Percentiles rank a stretch among this genome's conserved stretches.
Conservation (phyloP, 805 yeast genomes). For the Saccharomycopsis oosterbeekiorum region DNA sequence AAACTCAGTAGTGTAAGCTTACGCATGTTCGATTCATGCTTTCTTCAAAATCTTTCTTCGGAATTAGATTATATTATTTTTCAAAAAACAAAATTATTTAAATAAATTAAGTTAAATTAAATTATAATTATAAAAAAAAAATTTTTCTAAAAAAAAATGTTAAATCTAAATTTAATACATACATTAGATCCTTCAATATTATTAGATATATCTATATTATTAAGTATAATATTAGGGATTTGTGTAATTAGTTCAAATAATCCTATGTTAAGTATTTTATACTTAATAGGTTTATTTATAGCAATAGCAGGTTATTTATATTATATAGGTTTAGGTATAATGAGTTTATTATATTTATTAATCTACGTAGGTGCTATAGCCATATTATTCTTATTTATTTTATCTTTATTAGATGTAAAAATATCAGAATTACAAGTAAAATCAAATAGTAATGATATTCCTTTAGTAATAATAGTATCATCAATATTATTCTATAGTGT, state of each 20-base stretch:
- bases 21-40: constrained; percentile 13
- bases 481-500: constrained; percentile 4
- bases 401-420: constrained; percentile 18
- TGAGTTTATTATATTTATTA: constrained; percentile 18
- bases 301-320: constrained; percentile 14
- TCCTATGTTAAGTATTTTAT: constrained; percentile 15
- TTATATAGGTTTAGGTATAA: constrained; percentile 10
- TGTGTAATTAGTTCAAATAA: constrained; percentile 3
- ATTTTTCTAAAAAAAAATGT: neutral
- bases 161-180: neutral
- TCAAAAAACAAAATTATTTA: too few relatives aligned
- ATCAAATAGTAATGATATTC: constrained; percentile 3
- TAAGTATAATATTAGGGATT: constrained; percentile 6
- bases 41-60: neutral
- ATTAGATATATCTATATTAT: constrained; percentile 9
- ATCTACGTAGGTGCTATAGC: constrained; percentile 20
- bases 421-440: constrained; percentile 5
- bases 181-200: constrained; percentile 4
- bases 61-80: too few relatives aligned
- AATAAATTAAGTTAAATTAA: neutral
- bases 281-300: constrained; percentile 15
- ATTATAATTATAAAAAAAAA: neutral
- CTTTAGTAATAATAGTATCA: constrained; percentile 6
- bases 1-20: constrained; percentile 11
- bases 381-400: constrained; percentile 19